Base-by-base conservation (phyloP, 805 yeast genomes). In the Diddensiella caesifluorescens region DNA sequence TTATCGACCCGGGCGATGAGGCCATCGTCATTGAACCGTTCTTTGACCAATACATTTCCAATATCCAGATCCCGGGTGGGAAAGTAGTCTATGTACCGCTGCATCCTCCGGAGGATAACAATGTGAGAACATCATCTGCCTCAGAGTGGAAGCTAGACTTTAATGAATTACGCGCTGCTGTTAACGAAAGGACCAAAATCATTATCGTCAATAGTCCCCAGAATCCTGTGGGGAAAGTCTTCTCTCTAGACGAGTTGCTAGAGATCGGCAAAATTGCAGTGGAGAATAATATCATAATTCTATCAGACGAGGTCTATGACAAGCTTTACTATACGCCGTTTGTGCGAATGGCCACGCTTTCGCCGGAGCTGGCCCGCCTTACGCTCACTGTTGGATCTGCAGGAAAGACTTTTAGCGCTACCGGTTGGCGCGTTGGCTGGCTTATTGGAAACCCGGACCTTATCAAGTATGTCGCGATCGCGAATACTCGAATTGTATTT, bases 391-490 rank as follows among this genome's bases (percentile, higher is more conserved):
- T 92, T 18, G 97, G 97, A 1, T 86, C 96, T 22, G 98, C 97
- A 4, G 98, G 98, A 49, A 92, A 92, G 64, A 79, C 95, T 0
- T 92, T 92, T 68, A 95, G 96, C n/a, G 95, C 95, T 33, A 92
- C 98, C 9, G 98, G 98, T 41, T 92, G 97, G 97, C 80, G 98
- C 70, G 76, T 92, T 40, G 98, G 98, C 41, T 92, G 95, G 94
- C 73, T 90, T 28, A 80, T 89, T 48, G 97, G 96, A 4, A 81
- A 84, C 41, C 71, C 83, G n/a, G 84, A 83, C 22, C 69, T 89
- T 50, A 70, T 92, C 54, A 79, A 82, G 51, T 86, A 84, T 58
- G 95, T 80, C 4, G 73, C 87, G 4, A 75, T 83, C 20, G 97
- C 97, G 0, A 96, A 92, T 63, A 87, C 96, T 1, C 76, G 98